Conservation (phyloP, 164 flowering plant species). For the Liriodendron chinense region DNA sequence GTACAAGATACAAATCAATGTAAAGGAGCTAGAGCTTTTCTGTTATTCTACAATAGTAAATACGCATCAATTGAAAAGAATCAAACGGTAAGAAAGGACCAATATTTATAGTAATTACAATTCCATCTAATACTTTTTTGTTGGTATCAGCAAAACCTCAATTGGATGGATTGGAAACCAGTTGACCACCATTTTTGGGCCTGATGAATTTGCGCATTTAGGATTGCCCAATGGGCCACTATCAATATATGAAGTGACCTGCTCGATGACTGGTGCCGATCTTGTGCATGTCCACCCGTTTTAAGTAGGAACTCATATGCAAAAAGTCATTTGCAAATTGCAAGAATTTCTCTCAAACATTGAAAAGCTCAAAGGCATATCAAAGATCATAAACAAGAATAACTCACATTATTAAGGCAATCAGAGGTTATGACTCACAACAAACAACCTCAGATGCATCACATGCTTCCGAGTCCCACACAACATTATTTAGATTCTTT, state of each 20-base stretch:
- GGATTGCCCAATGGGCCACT: neutral
- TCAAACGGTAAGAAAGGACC: neutral
- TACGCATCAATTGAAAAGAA: too few relatives aligned
- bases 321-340: neutral
- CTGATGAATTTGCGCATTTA: neutral
- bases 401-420: neutral
- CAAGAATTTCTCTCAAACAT: too few relatives aligned
- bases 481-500: conserved; percentile 30
- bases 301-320: neutral
- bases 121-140: neutral
- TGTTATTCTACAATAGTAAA: too few relatives aligned
- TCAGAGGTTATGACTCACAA: neutral
- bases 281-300: neutral
- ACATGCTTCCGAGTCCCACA: conserved; percentile 34
- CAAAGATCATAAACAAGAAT: neutral
- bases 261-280: neutral
- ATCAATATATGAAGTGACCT: neutral
- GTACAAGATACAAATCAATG: too few relatives aligned
- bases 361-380: neutral
- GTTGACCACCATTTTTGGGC: neutral
- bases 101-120: too few relatives aligned
- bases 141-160: neutral
- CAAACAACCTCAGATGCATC: conserved; percentile 17
- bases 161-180: neutral
- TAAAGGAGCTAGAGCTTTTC: too few relatives aligned